Conservation (phyloP, 768 basidiomycete species). For the Termitomyces sp. region DNA sequence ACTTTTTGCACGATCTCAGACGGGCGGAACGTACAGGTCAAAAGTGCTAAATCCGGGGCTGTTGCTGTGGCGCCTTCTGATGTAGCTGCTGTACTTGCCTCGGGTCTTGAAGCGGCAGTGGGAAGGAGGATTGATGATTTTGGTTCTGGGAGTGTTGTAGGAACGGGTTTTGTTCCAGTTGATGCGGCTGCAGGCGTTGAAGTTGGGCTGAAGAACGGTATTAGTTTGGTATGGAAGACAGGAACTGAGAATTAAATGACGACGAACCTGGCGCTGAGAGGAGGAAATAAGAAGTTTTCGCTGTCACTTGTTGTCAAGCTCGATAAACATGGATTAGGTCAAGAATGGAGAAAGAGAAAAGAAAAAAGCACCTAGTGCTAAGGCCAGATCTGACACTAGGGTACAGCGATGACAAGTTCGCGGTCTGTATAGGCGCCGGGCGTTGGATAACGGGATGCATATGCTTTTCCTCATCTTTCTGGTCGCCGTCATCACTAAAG, state of each 20-base stretch:
- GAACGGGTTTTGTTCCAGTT: not conserved
- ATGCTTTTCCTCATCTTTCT: constrained; percentile 31
- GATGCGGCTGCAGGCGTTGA: not conserved
- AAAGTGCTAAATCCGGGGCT: constrained; percentile 16
- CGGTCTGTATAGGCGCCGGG: constrained; percentile 15
- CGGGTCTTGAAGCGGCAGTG: not conserved
- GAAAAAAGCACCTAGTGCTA: constrained; percentile 7
- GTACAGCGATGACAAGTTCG: constrained; percentile 8
- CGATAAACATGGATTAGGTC: not conserved
- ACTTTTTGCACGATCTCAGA: constrained; percentile 30
- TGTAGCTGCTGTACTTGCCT: not conserved
- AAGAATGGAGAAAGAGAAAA: not conserved
- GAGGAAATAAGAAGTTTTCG: not conserved
- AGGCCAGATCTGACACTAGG: not conserved
- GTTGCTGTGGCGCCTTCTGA: not conserved
- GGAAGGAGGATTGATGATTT: not conserved
- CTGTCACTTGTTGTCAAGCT: not conserved
- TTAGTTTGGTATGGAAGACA: constrained; percentile 1
- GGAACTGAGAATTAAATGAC: not conserved
- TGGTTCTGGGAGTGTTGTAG: not conserved
- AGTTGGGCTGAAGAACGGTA: not conserved
- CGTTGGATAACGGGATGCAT: constrained; percentile 53
- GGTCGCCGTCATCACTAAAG: constrained; percentile 17
- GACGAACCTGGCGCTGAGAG: not conserved
- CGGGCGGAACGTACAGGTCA: constrained; percentile 40